These are phyloP conservation scores for Fomitiporia mediterranea DNA, from an alignment of 1,284 basidiomycete species.

Conservation along the genomic window DNA sequence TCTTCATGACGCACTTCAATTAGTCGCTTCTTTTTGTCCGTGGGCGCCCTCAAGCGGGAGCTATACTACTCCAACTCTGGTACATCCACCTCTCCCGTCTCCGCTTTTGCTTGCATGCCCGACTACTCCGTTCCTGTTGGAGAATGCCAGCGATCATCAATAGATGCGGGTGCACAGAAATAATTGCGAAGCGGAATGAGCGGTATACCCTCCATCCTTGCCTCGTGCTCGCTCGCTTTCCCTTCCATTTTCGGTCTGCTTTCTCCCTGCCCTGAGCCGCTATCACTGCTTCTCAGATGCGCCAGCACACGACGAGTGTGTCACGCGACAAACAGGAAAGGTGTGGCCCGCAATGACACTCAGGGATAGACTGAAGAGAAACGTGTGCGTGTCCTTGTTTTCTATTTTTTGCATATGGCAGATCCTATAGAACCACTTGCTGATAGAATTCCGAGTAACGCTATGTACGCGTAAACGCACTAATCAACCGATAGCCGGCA, in stretches of 20 bases:
- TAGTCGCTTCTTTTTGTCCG: too few species aligned
- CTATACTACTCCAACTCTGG: too few species aligned
- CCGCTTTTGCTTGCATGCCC: background rate
- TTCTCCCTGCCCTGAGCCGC: background rate
- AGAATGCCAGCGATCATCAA: background rate
- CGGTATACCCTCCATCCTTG: too few species aligned
- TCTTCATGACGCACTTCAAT: too few species aligned
- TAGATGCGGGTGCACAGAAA: background rate
- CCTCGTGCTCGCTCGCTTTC: background rate
- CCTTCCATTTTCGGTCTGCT: background rate
- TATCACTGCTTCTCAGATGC: background rate
- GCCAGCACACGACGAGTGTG: background rate
- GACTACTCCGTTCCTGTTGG: too few species aligned
- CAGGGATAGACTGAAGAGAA: background rate
- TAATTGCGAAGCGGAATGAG: background rate
- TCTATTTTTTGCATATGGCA: background rate
- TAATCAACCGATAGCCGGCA: too few species aligned
- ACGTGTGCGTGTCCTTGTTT: background rate
- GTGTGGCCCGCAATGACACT: background rate
- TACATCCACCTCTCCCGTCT: background rate
- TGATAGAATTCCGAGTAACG: background rate
- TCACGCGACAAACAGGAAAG: constrained; percentile 1
- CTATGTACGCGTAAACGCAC: background rate
- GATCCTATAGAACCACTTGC: background rate
- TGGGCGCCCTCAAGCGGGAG: too few species aligned